A percentile compares a stretch with the other conserved stretches of the same genome.
phyloP scores from a whole-genome alignment of 2,329 filamentous ascomycete species.

The Basipetospora chlamydospora region DNA sequence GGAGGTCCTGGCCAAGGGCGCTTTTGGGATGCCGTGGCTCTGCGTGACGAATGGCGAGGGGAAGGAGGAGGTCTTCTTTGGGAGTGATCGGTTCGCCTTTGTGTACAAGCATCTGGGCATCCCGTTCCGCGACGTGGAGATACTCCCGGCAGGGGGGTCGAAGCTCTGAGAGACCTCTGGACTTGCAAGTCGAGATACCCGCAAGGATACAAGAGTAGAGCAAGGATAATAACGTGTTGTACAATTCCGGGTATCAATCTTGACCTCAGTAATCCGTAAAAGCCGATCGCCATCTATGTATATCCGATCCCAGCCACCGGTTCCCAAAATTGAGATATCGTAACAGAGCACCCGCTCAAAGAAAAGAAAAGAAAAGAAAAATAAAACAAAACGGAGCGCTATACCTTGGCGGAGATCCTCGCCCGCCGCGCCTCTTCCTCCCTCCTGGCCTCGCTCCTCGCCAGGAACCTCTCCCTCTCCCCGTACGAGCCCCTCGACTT shows the following conservation, averaged over 20 bases:
- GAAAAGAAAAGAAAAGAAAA: too few species aligned
- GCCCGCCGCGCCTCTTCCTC: slow-evolving; percentile 45
- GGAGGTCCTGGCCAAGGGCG: slow-evolving; percentile 47
- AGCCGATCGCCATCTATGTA: too few species aligned
- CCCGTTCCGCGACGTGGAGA: slow-evolving; percentile 38
- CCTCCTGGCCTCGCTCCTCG: slow-evolving; percentile 45
- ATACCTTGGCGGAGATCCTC: slow-evolving; percentile 24
- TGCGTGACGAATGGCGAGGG: slow-evolving; percentile 48
- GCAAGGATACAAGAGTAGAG: too few species aligned
- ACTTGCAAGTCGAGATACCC: too few species aligned
- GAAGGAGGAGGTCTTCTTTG: slow-evolving; percentile 56
- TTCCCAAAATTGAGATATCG: too few species aligned
- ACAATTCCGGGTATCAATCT: too few species aligned
- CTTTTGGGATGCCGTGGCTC: slow-evolving; percentile 67
- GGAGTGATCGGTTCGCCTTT: slow-evolving; percentile 59
- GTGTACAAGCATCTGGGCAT: slow-evolving; percentile 53
- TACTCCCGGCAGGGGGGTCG: slow-evolving; percentile 14
- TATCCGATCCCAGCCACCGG: too few species aligned
- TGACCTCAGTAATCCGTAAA: too few species aligned
- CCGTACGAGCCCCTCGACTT: slow-evolving; percentile 51
- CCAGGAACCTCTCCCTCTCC: slow-evolving; percentile 49
- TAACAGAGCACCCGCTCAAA: too few species aligned
- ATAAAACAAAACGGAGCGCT: too few species aligned
- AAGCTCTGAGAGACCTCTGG: too few species aligned
- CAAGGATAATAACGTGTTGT: too few species aligned